Conservation (phyloP, 306 rosid species). For the Carpinus fangiana region DNA sequence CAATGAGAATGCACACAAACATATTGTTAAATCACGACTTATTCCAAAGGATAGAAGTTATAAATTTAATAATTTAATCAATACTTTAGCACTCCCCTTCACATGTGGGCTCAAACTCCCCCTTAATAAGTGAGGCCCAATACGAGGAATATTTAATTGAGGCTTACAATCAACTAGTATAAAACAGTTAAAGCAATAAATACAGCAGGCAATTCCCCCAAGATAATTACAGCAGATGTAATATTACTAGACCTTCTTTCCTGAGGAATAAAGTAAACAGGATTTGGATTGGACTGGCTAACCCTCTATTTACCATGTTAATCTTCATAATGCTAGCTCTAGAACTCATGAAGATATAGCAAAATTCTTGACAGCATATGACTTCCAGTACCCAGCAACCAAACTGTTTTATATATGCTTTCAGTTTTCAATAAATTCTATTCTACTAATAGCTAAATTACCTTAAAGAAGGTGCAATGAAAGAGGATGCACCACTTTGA, state of each 20-base stretch:
- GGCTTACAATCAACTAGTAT: neutral
- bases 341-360: neutral
- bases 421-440: neutral
- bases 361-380: neutral
- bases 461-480: slow-evolving; percentile 90
- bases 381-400: neutral
- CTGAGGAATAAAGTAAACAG: neutral
- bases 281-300: neutral
- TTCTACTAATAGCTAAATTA: slow-evolving; percentile 32
- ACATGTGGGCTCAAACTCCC: too few species aligned
- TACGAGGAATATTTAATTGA: neutral
- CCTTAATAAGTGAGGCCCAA: too few species aligned
- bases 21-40: neutral
- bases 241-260: neutral
- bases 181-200: neutral
- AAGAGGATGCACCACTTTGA: slow-evolving; percentile 83
- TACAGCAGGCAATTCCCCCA: neutral
- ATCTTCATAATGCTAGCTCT: neutral
- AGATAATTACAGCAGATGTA: neutral
- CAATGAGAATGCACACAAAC: neutral
- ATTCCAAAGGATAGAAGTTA: too few species aligned
- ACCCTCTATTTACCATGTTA: neutral
- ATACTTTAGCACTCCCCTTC: too few species aligned
- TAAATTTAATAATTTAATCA: too few species aligned
- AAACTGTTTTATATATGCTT: neutral